Base-by-base conservation (phyloP, 495 filamentous ascomycete species). In the Penicillium mononematosum region DNA sequence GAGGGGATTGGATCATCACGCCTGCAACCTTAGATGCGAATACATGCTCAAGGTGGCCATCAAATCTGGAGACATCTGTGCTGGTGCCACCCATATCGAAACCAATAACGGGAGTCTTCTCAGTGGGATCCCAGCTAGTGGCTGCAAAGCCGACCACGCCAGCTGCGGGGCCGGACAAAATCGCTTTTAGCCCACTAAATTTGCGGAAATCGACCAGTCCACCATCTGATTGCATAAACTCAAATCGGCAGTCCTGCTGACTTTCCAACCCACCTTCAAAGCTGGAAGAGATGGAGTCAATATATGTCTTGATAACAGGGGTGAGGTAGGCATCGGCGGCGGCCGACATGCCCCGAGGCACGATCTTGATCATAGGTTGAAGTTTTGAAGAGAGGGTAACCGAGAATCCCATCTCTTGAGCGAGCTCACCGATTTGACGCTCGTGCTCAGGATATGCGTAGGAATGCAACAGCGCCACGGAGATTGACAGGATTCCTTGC, bases 41-140 rank as follows among this genome's bases (percentile, higher is more conserved):
- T 0, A 97, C 94, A 69, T 98, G 94, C 55, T 98, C 94, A 66
- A 96, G 91, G 47, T 93, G 81, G 11, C 94, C 93, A 39, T 93
- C 94, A 63, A 94, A 98, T 25, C 94, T 78, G 22, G 91, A 96
- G 6, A 97, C 93, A 68, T 98, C 94, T 0, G 94, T 98, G 36
- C 88, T 92, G 6, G 94, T 98, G 27, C 94, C 94, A 34, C 86
- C 86, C 94, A 98, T 98, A 62, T 98, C 94, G 61, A 98, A 98
- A 0, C 94, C 94, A 65, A 98, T 96, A 10, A 98, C 89, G 0
- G 93, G 93, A 2, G 83, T 93, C 65, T 87, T 90, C 16, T 92
- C 94, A 45, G 87, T 78, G 2, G 88, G 79, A 66, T 97, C 94
- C 72, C 92, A 96, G 20, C 88, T 92, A 2, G 94, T 98, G 20